phyloP scores from a whole-genome alignment of 225 moss, liverwort and hornwort species.

The Antitrichia curtipendula region DNA sequence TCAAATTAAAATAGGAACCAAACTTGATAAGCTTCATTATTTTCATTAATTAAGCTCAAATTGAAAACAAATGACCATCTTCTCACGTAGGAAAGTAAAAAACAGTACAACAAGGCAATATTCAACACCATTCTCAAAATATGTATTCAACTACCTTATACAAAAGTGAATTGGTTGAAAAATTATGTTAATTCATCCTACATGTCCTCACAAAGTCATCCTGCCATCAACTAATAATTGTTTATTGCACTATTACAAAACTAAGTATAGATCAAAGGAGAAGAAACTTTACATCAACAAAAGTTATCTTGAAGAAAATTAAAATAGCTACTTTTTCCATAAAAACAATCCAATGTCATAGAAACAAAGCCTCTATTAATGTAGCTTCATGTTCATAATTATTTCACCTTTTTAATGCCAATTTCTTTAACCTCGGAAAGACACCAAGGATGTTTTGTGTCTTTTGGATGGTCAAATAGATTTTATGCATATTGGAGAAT shows the following conservation, averaged over 20 bases:
- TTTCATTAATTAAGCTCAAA: neutral
- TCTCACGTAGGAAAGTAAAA: accelerated
- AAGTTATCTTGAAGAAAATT: neutral
- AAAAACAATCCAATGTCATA: neutral
- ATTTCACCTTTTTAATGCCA: neutral
- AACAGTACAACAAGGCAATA: accelerated
- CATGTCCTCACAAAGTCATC: too few relatives aligned
- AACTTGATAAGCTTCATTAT: neutral
- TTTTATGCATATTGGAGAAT: too few relatives aligned
- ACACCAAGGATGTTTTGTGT: too few relatives aligned
- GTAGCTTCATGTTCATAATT: neutral
- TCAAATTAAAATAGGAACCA: neutral
- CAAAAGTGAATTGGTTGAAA: neutral
- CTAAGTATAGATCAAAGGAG: neutral
- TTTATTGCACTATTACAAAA: accelerated
- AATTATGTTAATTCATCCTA: accelerated
- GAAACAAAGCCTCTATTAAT: neutral
- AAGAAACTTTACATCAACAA: neutral
- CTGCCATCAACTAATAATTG: neutral
- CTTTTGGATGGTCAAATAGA: too few relatives aligned
- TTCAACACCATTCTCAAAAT: neutral
- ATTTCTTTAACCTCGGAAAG: neutral
- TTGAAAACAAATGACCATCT: neutral
- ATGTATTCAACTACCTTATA: neutral
- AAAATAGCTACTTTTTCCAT: accelerated